A percentile compares a stretch with the other conserved stretches of the same genome.
These are phyloP conservation scores for Mucor irregularis DNA, from an alignment of 371 early-diverging fungal genomes.

Conservation along the genomic window DNA sequence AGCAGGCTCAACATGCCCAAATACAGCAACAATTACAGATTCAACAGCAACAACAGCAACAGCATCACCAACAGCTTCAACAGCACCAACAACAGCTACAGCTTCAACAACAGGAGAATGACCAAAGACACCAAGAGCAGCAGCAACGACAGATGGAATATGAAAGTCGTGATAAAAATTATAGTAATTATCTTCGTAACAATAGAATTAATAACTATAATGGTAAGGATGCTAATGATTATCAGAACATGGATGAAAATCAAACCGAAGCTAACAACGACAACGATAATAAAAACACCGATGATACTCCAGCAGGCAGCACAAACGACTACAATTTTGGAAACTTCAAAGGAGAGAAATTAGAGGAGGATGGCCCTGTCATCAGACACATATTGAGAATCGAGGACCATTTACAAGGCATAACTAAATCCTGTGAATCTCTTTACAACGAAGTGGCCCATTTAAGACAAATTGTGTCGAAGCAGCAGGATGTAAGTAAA, in stretches of 20 bases:
- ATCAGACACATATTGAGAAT: conserved; percentile 21
- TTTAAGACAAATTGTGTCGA: conserved; percentile 26
- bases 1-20: neutral
- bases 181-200: neutral
- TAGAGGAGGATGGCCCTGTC: neutral
- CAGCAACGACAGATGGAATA: conserved; percentile 3
- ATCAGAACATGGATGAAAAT: too few relatives aligned
- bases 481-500: conserved; percentile 36
- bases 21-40: conserved; percentile 3
- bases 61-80: conserved; percentile 6
- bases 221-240: neutral
- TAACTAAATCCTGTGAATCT: conserved; percentile 21
- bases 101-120: neutral
- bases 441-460: conserved; percentile 27
- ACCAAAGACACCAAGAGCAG: neutral
- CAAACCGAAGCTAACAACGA: too few relatives aligned
- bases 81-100: conserved; percentile 3
- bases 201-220: neutral
- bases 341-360: neutral
- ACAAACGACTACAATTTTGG: neutral
- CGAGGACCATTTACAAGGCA: conserved; percentile 22
- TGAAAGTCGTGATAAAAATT: neutral
- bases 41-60: neutral
- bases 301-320: neutral
- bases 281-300: neutral